Conservation (phyloP, 2,329 filamentous ascomycete genomes). For the Myrmaecium sp. region DNA sequence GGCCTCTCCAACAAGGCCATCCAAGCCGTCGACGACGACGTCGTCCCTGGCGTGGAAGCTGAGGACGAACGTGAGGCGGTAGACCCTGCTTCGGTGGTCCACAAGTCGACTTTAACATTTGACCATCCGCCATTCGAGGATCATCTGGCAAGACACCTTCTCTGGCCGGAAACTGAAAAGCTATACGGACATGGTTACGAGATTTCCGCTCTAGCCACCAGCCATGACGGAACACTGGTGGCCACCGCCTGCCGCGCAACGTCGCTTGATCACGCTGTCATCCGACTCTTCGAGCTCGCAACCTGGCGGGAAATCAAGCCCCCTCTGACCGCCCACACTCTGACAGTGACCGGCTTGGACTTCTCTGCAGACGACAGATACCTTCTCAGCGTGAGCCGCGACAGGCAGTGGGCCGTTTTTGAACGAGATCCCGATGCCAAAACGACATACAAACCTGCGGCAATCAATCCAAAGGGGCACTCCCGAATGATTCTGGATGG, state of each 20-base stretch:
- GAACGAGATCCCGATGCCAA: constrained; percentile 27
- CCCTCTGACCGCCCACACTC: constrained; percentile 63
- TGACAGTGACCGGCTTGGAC: constrained; percentile 68
- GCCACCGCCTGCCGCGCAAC: constrained; percentile 89
- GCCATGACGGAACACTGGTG: constrained; percentile 55
- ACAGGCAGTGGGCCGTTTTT: constrained; percentile 83
- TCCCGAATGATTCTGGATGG: constrained; percentile 82
- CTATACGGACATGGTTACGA: constrained; percentile 97
- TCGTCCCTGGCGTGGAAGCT: constrained; percentile 18
- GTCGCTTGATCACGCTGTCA: constrained; percentile 84
- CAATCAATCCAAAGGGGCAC: constrained; percentile 69
- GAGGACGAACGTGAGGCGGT: constrained; percentile 36
- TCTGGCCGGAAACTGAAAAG: constrained; percentile 95
- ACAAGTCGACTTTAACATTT: constrained; percentile 46
- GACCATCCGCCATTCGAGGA: constrained; percentile 75
- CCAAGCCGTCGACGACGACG: constrained; percentile 27
- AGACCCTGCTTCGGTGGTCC: constrained; percentile 38
- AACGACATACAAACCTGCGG: constrained; percentile 38
- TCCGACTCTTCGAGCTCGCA: constrained; percentile 74
- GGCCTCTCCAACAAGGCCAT: constrained; percentile 94
- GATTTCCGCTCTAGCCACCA: constrained; percentile 71
- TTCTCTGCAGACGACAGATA: constrained; percentile 62
- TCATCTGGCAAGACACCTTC: constrained; percentile 69
- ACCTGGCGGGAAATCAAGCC: constrained; percentile 80
- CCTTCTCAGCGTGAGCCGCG: constrained; percentile 76